Evolutionary conservation across 1,284 basidiomycete genomes (phyloP).

Genomic region (Heterobasidion parviporum): DNA sequence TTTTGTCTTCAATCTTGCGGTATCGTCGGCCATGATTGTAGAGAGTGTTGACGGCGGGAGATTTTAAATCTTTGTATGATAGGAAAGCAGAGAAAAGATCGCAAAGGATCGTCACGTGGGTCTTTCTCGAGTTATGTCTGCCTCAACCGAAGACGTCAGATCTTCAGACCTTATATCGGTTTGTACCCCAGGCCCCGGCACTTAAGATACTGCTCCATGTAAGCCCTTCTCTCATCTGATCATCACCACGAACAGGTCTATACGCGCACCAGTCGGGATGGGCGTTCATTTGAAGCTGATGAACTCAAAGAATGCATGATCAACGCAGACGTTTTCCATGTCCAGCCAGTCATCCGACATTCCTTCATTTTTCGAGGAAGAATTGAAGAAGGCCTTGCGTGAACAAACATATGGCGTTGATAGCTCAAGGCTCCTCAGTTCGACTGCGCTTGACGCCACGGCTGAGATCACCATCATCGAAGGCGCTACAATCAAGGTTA

Average conservation of each 20-base stretch:
- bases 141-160: too few relatives aligned
- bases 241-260: too few relatives aligned
- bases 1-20: conserved; percentile 45
- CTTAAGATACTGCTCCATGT: too few relatives aligned
- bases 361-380: conserved; percentile 9
- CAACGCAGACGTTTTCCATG: not conserved
- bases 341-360: not conserved
- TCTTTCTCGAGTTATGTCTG: too few relatives aligned
- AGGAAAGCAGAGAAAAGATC: too few relatives aligned
- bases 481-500: conserved; percentile 5
- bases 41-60: not conserved
- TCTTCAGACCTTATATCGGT: not conserved
- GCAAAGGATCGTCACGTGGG: too few relatives aligned
- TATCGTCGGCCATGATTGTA: conserved; percentile 45
- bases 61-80: too few relatives aligned
- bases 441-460: conserved; percentile 6
- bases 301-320: too few relatives aligned
- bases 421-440: not conserved
- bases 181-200: not conserved
- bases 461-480: conserved; percentile 9
- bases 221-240: too few relatives aligned
- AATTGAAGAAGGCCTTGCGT: conserved; percentile 8
- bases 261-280: too few relatives aligned
- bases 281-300: too few relatives aligned
- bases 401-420: conserved; percentile 10